phyloP scores from a whole-genome alignment of 495 filamentous ascomycete genomes.

The Thozetella sp. region DNA sequence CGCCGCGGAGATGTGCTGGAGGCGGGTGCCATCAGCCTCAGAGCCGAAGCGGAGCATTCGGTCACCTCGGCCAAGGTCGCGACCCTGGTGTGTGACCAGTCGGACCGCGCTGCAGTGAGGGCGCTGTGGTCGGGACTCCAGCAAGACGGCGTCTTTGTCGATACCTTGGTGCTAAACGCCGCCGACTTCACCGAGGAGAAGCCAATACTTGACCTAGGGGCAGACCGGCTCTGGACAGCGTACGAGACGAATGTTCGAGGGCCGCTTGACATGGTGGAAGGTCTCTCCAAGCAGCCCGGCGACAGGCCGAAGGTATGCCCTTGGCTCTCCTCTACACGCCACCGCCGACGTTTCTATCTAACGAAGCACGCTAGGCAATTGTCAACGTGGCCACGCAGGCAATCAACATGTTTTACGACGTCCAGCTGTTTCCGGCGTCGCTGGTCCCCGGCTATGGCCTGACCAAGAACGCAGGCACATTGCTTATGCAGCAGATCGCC shows the following conservation, averaged over 20 bases:
- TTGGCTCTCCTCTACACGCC: neutral
- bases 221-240: conserved; percentile 22
- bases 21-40: conserved; percentile 13
- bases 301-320: neutral
- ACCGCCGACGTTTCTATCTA: neutral
- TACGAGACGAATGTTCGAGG: conserved; percentile 34
- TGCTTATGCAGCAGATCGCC: conserved; percentile 37
- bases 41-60: conserved; percentile 5
- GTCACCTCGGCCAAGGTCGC: conserved; percentile 14
- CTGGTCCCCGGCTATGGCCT: conserved; percentile 23
- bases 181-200: conserved; percentile 8
- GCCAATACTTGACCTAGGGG: conserved; percentile 26
- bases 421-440: conserved; percentile 4
- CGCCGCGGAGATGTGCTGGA: conserved; percentile 17
- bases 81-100: conserved; percentile 22
- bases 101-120: conserved; percentile 15
- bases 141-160: conserved; percentile 25
- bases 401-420: conserved; percentile 18
- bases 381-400: conserved; percentile 34
- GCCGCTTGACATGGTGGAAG: conserved; percentile 30
- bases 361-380: conserved; percentile 20
- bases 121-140: conserved; percentile 33
- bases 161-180: conserved; percentile 43
- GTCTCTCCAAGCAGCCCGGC: conserved; percentile 26
- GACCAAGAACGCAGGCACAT: conserved; percentile 38